These are phyloP conservation scores for barrel medic (Medicago truncatula) DNA, from an alignment of 306 rosid species.

Conservation along the genomic window MtrunA17r5.0-ANR NC_053042.1:8674501-8675000, in stretches of 20 bases:
- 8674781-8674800: constrained; percentile 80
- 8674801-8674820: constrained; percentile 82
- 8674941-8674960: not conserved
- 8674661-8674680: constrained; percentile 60
- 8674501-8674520: constrained; percentile 84
- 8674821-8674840: constrained; percentile 77
- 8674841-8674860: constrained; percentile 66
- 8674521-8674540: constrained; percentile 89
- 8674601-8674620: constrained; percentile 68
- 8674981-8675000: not conserved
- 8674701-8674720: constrained; percentile 56
- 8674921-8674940: not conserved
- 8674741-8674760: constrained; percentile 73
- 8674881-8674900: too few relatives aligned
- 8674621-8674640: constrained; percentile 72
- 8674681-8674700: constrained; percentile 63
- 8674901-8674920: not conserved
- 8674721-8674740: constrained; percentile 56
- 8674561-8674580: constrained; percentile 74
- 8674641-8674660: constrained; percentile 65
- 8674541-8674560: constrained; percentile 65
- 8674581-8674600: constrained; percentile 74
- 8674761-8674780: constrained; percentile 84
- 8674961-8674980: not conserved
- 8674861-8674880: constrained; percentile 6